phyloP scores from a whole-genome alignment of 108 stramenopile species.

The Aurantiochytrium sp. region DNA sequence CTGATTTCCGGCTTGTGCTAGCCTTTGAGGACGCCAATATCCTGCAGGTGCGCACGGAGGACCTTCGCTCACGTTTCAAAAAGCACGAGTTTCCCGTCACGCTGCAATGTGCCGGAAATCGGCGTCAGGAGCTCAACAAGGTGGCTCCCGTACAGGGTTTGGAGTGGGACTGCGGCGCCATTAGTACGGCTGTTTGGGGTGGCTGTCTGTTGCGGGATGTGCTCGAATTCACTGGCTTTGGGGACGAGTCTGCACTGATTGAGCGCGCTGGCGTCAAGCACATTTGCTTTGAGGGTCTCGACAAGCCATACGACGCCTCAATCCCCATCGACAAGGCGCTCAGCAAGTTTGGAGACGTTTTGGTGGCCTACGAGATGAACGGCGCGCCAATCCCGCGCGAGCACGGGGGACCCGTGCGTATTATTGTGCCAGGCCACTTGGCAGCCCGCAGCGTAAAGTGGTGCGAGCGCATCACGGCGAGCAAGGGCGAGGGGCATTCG shows the following conservation, averaged over 20 bases:
- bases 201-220: slow-evolving; percentile 79
- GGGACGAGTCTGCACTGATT: slow-evolving; percentile 42
- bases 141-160: slow-evolving; percentile 75
- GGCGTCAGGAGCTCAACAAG: slow-evolving; percentile 70
- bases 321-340: slow-evolving; percentile 74
- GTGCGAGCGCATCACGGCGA: slow-evolving; percentile 48
- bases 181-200: slow-evolving; percentile 83
- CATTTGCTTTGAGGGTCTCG: slow-evolving; percentile 70
- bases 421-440: slow-evolving; percentile 84
- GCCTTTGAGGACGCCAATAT: slow-evolving; percentile 22
- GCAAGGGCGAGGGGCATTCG: slow-evolving; percentile 43
- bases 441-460: slow-evolving; percentile 67
- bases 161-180: slow-evolving; percentile 79
- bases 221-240: slow-evolving; percentile 52
- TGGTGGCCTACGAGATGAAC: slow-evolving; percentile 95
- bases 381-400: slow-evolving; percentile 74
- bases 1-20: slow-evolving; percentile 46
- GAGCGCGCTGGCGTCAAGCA: slow-evolving; percentile 47
- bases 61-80: slow-evolving; percentile 56
- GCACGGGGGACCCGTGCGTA: slow-evolving; percentile 87
- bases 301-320: slow-evolving; percentile 53
- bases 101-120: slow-evolving; percentile 95
- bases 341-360: slow-evolving; percentile 74
- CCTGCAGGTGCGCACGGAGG: slow-evolving; percentile 52
- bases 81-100: slow-evolving; percentile 66